A percentile compares a stretch with the other conserved stretches of the same genome.
phyloP scores from a whole-genome alignment of 129 eudicot genomes.

The Helianthus tuberosus region DNA sequence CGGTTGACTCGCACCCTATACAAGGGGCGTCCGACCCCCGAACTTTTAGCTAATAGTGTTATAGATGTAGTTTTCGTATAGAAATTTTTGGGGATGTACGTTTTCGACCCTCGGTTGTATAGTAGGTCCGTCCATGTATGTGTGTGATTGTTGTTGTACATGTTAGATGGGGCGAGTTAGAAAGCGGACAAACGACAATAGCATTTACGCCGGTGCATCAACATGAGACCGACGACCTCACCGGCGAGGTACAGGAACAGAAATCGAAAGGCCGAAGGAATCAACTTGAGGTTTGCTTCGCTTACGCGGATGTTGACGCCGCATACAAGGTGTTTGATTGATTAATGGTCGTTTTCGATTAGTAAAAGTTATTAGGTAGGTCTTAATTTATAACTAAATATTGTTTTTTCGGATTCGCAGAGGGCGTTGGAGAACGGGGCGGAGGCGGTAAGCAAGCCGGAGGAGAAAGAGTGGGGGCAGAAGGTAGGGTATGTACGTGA shows the following conservation, averaged over 20 bases:
- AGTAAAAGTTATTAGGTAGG: background rate
- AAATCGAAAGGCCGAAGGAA: constrained; percentile 38
- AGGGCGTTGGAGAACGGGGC: constrained; percentile 98
- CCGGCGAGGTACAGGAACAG: constrained; percentile 62
- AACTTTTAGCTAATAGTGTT: too few species aligned
- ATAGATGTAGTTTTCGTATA: too few species aligned
- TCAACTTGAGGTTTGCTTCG: constrained; percentile 81
- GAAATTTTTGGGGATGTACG: too few species aligned
- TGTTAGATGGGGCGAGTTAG: constrained; percentile 89
- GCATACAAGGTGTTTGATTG: constrained; percentile 67
- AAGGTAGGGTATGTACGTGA: constrained; percentile 90
- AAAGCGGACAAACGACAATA: constrained; percentile 82
- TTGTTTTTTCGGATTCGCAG: constrained; percentile 29
- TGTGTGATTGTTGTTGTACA: background rate
- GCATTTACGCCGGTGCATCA: constrained; percentile 91
- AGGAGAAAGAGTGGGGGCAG: constrained; percentile 95
- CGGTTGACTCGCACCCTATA: too few species aligned
- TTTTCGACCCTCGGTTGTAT: too few species aligned
- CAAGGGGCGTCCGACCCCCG: too few species aligned
- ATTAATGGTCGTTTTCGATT: background rate
- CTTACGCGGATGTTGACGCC: constrained; percentile 84
- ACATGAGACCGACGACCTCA: constrained; percentile 85
- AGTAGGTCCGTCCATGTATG: too few species aligned
- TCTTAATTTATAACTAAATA: too few species aligned
- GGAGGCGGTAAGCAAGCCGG: constrained; percentile 70